Percentiles rank a stretch among this genome's conserved stretches.
Conservation (phyloP, 164 flowering plant genomes). For the Kingdonia uniflora region DNA sequence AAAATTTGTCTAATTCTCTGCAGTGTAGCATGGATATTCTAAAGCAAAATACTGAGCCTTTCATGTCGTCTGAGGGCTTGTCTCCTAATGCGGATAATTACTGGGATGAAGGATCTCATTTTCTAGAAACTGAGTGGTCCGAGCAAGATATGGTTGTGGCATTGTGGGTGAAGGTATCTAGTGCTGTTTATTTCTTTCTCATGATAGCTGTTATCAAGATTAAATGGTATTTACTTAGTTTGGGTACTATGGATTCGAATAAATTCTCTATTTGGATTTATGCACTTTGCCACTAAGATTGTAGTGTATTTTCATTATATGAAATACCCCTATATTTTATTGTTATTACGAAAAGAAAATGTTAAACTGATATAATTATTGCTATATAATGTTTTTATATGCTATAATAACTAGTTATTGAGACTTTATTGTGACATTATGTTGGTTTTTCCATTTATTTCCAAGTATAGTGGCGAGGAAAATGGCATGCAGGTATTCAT, state of each 20-base stretch:
- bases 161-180: constrained; percentile 84
- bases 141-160: constrained; percentile 59
- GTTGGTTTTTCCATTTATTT: constrained; percentile 10
- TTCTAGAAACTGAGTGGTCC: constrained; percentile 34
- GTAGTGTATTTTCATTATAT: background rate
- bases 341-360: background rate
- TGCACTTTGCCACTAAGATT: background rate
- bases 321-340: background rate
- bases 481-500: constrained; percentile 91
- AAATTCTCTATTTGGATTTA: background rate
- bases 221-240: background rate
- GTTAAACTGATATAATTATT: background rate
- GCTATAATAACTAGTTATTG: background rate
- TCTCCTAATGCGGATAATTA: constrained; percentile 17
- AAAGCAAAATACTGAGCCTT: constrained; percentile 19
- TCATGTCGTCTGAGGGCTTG: constrained; percentile 20
- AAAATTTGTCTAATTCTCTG: constrained; percentile 1
- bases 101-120: constrained; percentile 27
- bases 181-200: constrained; percentile 2
- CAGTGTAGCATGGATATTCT: constrained; percentile 16
- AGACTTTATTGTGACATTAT: background rate
- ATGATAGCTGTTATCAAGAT: background rate
- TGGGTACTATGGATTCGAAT: background rate
- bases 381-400: background rate
- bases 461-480: constrained; percentile 80